Base-by-base conservation (phyloP, 768 basidiomycete species). In the Auriculariales sp. region DNA sequence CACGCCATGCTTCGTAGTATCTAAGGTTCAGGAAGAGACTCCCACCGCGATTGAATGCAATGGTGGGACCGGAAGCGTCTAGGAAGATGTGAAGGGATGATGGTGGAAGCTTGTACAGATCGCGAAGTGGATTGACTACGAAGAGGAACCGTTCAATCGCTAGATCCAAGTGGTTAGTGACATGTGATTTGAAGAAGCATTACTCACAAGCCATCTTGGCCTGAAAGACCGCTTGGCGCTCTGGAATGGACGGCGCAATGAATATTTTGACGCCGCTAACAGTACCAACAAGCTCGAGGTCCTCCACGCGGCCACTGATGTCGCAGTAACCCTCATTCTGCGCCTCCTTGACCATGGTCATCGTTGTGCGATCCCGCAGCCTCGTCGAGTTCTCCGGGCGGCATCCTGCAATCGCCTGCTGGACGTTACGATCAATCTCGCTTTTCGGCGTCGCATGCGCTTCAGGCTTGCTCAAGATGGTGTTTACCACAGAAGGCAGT, bases 31-130 rank as follows among this genome's bases (percentile, higher is more conserved):
- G 64, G 64, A 90, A 98, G 14, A 98, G 71, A 52, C 83, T 85
- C 2, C 85, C 90, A 45, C 78, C 78, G 25, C 91, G 71, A 62
- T 97, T 99, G 71, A 99, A 98, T 1, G 92, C 95, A 49, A 98
- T 94, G 11, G 86, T 66, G 1, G 79, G 81, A 1, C 94, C 93
- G 3, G 68, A 66, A 19, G 71, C 61, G 59, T 98, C 93, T 63
- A 80, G 83, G 62, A 98, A 98, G 4, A 99, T 61, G 57, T 94
- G 88, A 51, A 95, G 57, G 42, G 82, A 83, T 0, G 74, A 65
- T 25, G 78, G 64, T 1, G 89, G 80, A 30, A 97, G 74, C 54
- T 73, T 71, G 62, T 89, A 98, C 14, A 93, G 69, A 28, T 70
- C 61, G 3, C 78, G 72, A 17, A 97, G 70, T 0, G 80, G 78